Conservation (phyloP, 2,329 filamentous ascomycete genomes). For the Cercospora nicotianae region DNA sequence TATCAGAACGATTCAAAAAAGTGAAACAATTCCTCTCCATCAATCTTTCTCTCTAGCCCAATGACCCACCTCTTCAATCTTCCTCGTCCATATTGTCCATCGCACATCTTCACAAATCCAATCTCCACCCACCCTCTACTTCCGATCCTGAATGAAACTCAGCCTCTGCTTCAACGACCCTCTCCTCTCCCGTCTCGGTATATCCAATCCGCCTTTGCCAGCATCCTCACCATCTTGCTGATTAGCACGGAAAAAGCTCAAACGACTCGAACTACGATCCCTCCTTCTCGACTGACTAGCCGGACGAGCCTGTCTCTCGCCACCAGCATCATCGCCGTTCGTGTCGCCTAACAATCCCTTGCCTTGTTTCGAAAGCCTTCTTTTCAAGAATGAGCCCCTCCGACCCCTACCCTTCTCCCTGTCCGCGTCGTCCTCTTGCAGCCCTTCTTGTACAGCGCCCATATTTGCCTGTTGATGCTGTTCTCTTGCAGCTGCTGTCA, state of each 20-base stretch:
- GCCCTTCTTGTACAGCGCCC: constrained; percentile 11
- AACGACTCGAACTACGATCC: constrained; percentile 30
- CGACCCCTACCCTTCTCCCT: constrained; percentile 16
- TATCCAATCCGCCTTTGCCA: constrained; percentile 1
- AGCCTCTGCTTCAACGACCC: constrained; percentile 68
- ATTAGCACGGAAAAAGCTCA: constrained; percentile 31
- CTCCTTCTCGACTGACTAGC: constrained; percentile 25
- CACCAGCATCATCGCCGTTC: constrained; percentile 28
- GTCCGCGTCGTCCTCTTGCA: constrained; percentile 10
- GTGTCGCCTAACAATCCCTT: constrained; percentile 18
- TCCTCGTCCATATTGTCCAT: neutral
- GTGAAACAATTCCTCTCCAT: neutral
- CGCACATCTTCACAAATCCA: neutral
- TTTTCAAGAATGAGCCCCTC: constrained; percentile 36
- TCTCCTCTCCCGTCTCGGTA: neutral
- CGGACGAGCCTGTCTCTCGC: constrained; percentile 26
- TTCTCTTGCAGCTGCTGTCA: constrained; percentile 15
- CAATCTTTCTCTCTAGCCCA: neutral
- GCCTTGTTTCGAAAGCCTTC: constrained; percentile 31
- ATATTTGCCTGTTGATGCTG: constrained; percentile 7
- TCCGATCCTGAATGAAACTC: constrained; percentile 58
- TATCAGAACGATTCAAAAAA: neutral
- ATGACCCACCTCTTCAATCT: neutral
- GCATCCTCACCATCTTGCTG: constrained; percentile 14
- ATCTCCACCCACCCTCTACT: neutral